phyloP scores from a whole-genome alignment of 495 filamentous ascomycete genomes.

The Xylaria intraflava region DNA sequence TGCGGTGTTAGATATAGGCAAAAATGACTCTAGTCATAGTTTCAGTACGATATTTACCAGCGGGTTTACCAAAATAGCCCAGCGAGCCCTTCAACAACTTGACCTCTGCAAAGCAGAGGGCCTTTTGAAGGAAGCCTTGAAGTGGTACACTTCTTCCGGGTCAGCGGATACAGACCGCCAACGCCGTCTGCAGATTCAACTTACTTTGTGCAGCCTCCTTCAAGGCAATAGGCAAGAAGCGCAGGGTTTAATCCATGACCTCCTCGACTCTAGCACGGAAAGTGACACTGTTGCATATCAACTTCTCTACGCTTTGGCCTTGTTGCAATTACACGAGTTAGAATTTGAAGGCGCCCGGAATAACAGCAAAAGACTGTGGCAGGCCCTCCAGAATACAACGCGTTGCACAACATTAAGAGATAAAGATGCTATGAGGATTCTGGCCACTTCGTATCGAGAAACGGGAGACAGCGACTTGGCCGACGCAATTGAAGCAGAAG shows the following conservation, averaged over 20 bases:
- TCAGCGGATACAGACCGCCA: constrained; percentile 2
- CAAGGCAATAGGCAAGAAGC: constrained; percentile 8
- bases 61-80: constrained; percentile 12
- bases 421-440: constrained; percentile 11
- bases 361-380: constrained; percentile 9
- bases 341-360: constrained; percentile 8
- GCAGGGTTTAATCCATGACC: not conserved
- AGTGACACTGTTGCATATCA: constrained; percentile 1
- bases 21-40: not conserved
- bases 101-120: constrained; percentile 9
- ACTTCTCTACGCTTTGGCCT: constrained; percentile 10
- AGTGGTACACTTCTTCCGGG: constrained; percentile 5
- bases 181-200: constrained; percentile 9
- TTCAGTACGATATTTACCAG: constrained; percentile 8
- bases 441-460: constrained; percentile 8
- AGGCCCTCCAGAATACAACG: constrained; percentile 2
- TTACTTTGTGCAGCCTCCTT: constrained; percentile 8
- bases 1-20: not conserved
- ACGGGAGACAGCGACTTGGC: constrained; percentile 9
- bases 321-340: constrained; percentile 8
- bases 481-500: constrained; percentile 12
- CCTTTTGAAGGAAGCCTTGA: constrained; percentile 9
- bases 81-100: constrained; percentile 9
- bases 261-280: not conserved
- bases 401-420: not conserved